Evolutionary conservation across 768 basidiomycete species (phyloP).

Genomic region (Pleurotus salmoneostramineus): DNA sequence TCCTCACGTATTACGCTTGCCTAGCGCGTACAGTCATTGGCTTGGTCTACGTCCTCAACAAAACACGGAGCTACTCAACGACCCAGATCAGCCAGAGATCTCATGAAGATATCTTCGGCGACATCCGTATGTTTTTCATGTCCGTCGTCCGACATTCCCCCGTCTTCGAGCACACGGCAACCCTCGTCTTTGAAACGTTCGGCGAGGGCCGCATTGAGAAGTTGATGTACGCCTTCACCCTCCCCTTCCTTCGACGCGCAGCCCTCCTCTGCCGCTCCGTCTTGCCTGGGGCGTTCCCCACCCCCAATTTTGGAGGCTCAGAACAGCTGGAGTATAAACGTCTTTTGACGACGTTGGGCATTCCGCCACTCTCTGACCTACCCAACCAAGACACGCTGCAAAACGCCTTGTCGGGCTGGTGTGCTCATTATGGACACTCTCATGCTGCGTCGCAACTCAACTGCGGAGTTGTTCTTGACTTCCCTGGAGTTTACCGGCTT

Average conservation of each 20-base stretch:
- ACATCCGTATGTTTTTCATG: conserved; percentile 86
- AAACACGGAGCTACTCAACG: conserved; percentile 53
- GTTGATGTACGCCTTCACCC: conserved; percentile 80
- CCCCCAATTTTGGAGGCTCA: conserved; percentile 32
- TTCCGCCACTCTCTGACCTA: conserved; percentile 76
- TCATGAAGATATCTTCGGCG: conserved; percentile 76
- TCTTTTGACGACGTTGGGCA: conserved; percentile 68
- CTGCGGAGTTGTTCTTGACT: conserved; percentile 78
- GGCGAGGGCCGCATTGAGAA: conserved; percentile 85
- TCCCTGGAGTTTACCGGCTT: conserved; percentile 78
- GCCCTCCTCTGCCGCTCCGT: conserved; percentile 81
- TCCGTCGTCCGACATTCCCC: conserved; percentile 88
- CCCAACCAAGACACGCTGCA: conserved; percentile 85
- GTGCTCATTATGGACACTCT: conserved; percentile 81
- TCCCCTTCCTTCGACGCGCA: conserved; percentile 88
- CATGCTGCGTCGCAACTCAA: conserved; percentile 77
- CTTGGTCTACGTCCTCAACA: conserved; percentile 77
- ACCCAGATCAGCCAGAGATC: conserved; percentile 39
- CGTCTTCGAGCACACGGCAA: conserved; percentile 81
- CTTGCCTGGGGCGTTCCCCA: conserved; percentile 59
- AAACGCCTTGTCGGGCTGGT: conserved; percentile 87
- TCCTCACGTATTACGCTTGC: conserved; percentile 87
- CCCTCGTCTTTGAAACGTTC: conserved; percentile 72
- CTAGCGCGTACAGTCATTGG: conserved; percentile 85
- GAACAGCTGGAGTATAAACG: conserved; percentile 74